Evolutionary conservation across 176 grass and related monocot genomes (phyloP).

Genomic region (Thinopyrum elongatum): DNA sequence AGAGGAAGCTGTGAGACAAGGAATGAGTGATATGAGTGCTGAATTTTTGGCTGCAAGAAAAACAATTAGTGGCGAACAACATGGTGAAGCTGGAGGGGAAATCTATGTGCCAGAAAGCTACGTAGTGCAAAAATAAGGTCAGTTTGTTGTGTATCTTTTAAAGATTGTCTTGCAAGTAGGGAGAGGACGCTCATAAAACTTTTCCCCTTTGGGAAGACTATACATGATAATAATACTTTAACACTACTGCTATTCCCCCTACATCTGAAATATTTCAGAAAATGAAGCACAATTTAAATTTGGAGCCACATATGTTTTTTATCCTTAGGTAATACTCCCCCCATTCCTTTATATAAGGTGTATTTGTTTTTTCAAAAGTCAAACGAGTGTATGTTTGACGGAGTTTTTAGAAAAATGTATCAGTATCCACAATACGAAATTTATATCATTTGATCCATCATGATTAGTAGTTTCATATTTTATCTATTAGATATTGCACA

Average conservation of each 20-base stretch:
- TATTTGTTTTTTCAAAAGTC: too few species aligned
- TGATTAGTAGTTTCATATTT: too few species aligned
- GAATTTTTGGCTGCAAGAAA: slow-evolving; percentile 85
- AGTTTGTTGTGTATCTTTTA: slow-evolving; percentile 34
- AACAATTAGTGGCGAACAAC: slow-evolving; percentile 90
- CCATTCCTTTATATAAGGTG: too few species aligned
- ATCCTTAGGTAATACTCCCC: background rate
- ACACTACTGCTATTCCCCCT: background rate
- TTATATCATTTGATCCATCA: too few species aligned
- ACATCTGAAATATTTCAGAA: background rate
- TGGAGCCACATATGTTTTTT: background rate
- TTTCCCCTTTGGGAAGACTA: background rate
- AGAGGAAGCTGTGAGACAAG: slow-evolving; percentile 82
- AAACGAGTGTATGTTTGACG: too few species aligned
- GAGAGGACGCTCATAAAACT: background rate
- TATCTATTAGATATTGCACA: too few species aligned
- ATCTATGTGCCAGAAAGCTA: slow-evolving; percentile 94
- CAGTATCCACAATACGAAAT: too few species aligned
- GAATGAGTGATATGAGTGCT: slow-evolving; percentile 96
- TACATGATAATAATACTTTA: background rate
- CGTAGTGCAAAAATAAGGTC: slow-evolving; percentile 60
- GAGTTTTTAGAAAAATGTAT: too few species aligned
- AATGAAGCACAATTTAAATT: background rate
- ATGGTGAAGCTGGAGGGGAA: slow-evolving; percentile 95
- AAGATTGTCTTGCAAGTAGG: slow-evolving; percentile 1